phyloP scores from a whole-genome alignment of 164 flowering plant species.

The Sedum album region DNA sequence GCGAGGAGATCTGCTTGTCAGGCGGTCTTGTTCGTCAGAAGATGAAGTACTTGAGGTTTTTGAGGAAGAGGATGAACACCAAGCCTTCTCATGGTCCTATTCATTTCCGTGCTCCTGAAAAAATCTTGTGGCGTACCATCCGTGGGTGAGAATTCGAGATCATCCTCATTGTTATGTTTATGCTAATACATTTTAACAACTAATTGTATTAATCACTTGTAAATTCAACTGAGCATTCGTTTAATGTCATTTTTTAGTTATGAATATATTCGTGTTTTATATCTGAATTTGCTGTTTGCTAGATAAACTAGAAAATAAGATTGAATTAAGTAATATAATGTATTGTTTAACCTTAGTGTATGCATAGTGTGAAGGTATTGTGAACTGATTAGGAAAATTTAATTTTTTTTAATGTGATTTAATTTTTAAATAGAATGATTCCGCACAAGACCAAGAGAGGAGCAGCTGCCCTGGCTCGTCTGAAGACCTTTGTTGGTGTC shows the following conservation, averaged over 20 bases:
- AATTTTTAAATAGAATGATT: background rate
- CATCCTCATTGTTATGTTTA: too few species aligned
- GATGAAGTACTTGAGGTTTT: background rate
- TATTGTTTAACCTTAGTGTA: too few species aligned
- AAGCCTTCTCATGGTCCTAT: background rate
- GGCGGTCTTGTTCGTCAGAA: background rate
- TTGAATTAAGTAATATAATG: too few species aligned
- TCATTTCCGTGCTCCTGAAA: background rate
- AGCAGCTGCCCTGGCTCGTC: background rate
- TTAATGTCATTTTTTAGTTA: too few species aligned
- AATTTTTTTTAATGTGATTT: background rate
- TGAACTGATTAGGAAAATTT: background rate
- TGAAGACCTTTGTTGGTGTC: background rate
- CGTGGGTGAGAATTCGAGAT: background rate
- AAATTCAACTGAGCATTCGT: too few species aligned
- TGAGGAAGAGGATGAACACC: background rate
- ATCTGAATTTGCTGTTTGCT: too few species aligned
- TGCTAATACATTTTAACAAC: too few species aligned
- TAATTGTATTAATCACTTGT: too few species aligned
- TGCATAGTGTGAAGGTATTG: too few species aligned
- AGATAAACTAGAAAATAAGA: too few species aligned
- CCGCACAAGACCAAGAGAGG: background rate
- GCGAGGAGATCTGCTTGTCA: background rate
- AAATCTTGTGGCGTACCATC: background rate
- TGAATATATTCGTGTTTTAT: too few species aligned